Conservation (phyloP, 495 filamentous ascomycete genomes). For the Xylaria curta region DNA sequence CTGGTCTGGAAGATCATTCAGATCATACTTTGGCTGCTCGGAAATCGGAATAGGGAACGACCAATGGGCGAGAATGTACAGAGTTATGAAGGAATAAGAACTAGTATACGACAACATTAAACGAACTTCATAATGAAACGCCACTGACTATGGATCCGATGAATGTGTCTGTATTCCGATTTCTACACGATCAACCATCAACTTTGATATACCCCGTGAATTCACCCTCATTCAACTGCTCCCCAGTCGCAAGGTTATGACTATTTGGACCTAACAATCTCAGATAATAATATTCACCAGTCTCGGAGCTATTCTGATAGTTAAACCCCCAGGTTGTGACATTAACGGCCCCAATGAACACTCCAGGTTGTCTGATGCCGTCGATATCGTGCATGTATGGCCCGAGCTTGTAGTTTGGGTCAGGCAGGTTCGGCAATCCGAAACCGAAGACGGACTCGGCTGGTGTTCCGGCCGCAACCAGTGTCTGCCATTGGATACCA, state of each 20-base stretch:
- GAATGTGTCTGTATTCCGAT: not conserved
- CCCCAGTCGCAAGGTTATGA: constrained; percentile 31
- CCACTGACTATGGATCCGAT: not conserved
- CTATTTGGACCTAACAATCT: constrained; percentile 31
- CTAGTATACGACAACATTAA: too few relatives aligned
- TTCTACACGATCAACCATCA: not conserved
- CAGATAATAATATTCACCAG: constrained; percentile 34
- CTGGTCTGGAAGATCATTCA: not conserved
- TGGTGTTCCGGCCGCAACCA: constrained; percentile 34
- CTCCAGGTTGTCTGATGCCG: constrained; percentile 24
- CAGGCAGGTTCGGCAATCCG: constrained; percentile 32
- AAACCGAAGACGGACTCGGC: constrained; percentile 36
- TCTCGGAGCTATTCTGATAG: constrained; percentile 35
- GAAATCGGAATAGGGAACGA: not conserved
- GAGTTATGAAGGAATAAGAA: not conserved
- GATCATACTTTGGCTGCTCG: not conserved
- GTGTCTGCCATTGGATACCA: constrained; percentile 31
- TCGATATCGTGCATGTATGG: constrained; percentile 32
- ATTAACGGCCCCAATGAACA: constrained; percentile 34
- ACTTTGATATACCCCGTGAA: constrained; percentile 35
- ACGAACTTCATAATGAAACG: not conserved
- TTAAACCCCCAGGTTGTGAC: constrained; percentile 37
- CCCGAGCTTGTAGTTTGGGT: constrained; percentile 35
- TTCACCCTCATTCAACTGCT: constrained; percentile 32
- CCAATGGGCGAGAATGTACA: not conserved